Evolutionary conservation across 305 asterid genomes (phyloP).

Genomic region (Solanum hybrid): DNA sequence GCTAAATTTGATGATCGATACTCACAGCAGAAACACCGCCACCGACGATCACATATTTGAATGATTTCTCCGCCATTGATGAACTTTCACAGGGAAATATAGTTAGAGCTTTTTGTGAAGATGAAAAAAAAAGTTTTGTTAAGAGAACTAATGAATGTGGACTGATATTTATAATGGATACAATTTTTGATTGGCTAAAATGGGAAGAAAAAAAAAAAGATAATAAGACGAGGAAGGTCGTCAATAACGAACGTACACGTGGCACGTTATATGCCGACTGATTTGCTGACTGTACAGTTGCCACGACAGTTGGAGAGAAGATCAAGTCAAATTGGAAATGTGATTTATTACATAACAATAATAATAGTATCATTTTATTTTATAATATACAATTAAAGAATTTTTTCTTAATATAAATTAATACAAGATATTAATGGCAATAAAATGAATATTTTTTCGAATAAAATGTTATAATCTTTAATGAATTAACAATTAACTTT

Average conservation of each 20-base stretch:
- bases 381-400: background rate
- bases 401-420: background rate
- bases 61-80: conserved; percentile 19
- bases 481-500: background rate
- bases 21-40: conserved; percentile 32
- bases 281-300: conserved; percentile 17
- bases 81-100: background rate
- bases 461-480: background rate
- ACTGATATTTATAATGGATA: background rate
- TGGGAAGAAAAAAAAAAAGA: background rate
- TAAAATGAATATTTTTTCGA: background rate
- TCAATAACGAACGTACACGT: conserved; percentile 27
- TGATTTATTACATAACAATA: background rate
- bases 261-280: conserved; percentile 19
- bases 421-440: background rate
- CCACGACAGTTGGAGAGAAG: conserved; percentile 5
- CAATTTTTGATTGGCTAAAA: background rate
- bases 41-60: conserved; percentile 21
- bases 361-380: background rate
- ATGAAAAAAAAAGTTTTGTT: background rate
- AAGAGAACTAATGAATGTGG: background rate
- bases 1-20: background rate
- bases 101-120: background rate
- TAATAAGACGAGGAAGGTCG: background rate
- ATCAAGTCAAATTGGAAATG: background rate